Base-by-base conservation (phyloP, 768 basidiomycete species). In the Chalciporus piperatus region DNA sequence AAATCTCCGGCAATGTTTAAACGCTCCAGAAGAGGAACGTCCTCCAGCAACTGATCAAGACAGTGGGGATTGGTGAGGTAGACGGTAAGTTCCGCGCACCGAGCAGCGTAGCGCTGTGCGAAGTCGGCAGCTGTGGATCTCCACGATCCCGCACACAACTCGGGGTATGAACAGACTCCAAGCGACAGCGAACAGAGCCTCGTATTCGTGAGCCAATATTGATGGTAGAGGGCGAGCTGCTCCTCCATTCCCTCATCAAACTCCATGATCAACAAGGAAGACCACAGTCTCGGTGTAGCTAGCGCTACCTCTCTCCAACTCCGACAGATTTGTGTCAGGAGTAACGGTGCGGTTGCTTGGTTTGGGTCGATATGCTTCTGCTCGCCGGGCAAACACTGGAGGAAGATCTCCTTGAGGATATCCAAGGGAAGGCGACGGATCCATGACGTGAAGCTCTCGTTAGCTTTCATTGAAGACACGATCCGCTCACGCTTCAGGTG, bases 361-460 rank as follows among this genome's bases (percentile, higher is more conserved):
- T 60, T 50, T 16, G 62, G 66, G 41, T 69, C 68, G 23, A 61
- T 54, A 44, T 59, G 42, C 6, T 27, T 27, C 1, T 58, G 47
- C n/a, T 64, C 58, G 0, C 44, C 11, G 2, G 64, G 58, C 17
- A 73, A 57, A 53, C 72, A 75, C 13, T 68, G 65, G 8, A 59
- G 56, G 59, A 80, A 80, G 33, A 82, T 75, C 60, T 78, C 75
- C 28, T 71, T 68, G 27, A 72, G 70, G 5, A 80, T 60, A 58
- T 81, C 80, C 1, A 72, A 41, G 6, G 79, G 78, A 6, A 81
- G 22, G 6, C 59, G 46, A 11, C 59, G 61, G 51, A 80, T 74
- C 33, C 57, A 55, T 9, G 63, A 61, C 22, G 58, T 27, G 1
- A 70, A 55, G 4, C 63, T 55, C 14, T 30, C 52, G 43, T 70